These are phyloP conservation scores for Mycena filopes DNA, from an alignment of 768 basidiomycete species.

Conservation along the genomic window DNA sequence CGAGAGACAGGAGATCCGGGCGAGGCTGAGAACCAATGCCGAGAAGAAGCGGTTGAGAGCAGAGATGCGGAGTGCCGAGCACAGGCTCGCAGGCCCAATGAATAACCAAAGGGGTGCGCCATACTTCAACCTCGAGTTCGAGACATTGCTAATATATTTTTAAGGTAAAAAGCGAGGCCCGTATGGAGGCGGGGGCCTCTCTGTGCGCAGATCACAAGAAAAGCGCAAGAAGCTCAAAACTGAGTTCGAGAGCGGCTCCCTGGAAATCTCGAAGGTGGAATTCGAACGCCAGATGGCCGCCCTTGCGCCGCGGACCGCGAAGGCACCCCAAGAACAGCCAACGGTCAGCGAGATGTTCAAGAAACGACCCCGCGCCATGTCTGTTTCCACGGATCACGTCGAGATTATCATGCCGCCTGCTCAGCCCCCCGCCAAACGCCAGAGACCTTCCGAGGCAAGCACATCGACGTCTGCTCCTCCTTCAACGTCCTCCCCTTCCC, in stretches of 20 bases:
- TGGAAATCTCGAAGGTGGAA: not conserved
- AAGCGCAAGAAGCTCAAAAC: slow-evolving; percentile 7
- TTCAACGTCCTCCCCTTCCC: not conserved
- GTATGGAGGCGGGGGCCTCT: not conserved
- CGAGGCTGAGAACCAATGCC: not conserved
- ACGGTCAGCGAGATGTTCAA: not conserved
- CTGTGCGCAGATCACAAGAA: not conserved
- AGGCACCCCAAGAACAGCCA: not conserved
- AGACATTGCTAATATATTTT: not conserved
- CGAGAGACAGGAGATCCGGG: slow-evolving; percentile 3
- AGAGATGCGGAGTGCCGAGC: slow-evolving; percentile 8
- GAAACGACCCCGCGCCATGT: not conserved
- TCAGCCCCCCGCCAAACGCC: not conserved
- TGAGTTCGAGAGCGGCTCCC: not conserved
- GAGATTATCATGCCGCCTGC: not conserved
- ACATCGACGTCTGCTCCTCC: too few relatives aligned
- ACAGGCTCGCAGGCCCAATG: not conserved
- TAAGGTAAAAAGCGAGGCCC: not conserved
- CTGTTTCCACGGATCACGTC: not conserved
- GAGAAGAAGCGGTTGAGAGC: not conserved
- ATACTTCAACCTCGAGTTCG: not conserved
- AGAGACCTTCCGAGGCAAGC: not conserved
- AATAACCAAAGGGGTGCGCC: not conserved
- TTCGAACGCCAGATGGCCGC: not conserved
- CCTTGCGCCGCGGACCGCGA: not conserved